A percentile compares a stretch with the other conserved stretches of the same genome.
phyloP scores from a whole-genome alignment of 179 eudicot genomes.

The Silene coronaria region DNA sequence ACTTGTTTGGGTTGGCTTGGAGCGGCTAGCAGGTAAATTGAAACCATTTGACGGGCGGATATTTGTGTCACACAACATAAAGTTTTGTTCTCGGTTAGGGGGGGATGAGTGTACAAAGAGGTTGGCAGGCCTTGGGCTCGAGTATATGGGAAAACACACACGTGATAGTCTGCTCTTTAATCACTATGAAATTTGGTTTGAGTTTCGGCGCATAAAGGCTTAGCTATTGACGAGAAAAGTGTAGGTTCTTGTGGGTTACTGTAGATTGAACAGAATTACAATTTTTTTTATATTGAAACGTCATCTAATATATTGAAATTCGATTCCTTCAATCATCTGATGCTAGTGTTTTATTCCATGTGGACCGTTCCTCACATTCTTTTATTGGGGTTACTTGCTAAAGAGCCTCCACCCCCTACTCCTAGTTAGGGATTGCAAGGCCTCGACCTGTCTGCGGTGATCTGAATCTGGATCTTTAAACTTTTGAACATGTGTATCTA shows the following conservation, averaged over 20 bases:
- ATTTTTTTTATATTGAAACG: neutral
- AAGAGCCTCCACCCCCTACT: no score
- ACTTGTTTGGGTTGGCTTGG: conserved; percentile 95
- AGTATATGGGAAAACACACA: conserved; percentile 74
- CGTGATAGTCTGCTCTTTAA: conserved; percentile 94
- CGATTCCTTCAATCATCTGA: neutral
- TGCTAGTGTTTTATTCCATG: neutral
- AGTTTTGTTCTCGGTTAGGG: conserved; percentile 78
- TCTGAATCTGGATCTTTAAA: no score
- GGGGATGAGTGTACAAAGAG: conserved; percentile 79
- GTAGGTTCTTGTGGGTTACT: neutral
- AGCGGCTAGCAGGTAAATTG: conserved; percentile 56
- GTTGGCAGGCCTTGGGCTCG: conserved; percentile 62
- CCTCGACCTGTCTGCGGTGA: no score
- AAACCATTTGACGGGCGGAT: conserved; percentile 75
- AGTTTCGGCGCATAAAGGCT: conserved; percentile 58
- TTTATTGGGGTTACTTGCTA: neutral
- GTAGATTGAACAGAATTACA: conserved; percentile 11
- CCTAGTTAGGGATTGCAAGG: no score
- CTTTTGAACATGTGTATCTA: no score
- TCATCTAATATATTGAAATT: neutral
- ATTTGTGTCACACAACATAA: conserved; percentile 88
- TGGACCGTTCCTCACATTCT: neutral
- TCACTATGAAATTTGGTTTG: conserved; percentile 95
- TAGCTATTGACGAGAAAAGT: conserved; percentile 8